These are phyloP conservation scores for Pistacia atlantica DNA, from an alignment of 345 rosid species.

Conservation along the genomic window DNA sequence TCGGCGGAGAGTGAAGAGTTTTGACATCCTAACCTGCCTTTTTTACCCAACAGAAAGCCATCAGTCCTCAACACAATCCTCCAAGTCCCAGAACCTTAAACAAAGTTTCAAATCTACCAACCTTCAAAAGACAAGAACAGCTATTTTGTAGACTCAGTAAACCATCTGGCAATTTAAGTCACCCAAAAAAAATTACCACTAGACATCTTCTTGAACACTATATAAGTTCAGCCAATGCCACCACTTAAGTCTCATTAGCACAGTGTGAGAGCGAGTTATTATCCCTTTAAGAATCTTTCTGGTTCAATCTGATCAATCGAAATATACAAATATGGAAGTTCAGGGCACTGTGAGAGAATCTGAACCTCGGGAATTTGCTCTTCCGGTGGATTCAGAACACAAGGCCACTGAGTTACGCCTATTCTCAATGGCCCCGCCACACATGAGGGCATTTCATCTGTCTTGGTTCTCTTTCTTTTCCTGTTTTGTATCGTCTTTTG, in stretches of 20 bases:
- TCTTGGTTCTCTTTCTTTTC: slow-evolving; percentile 87
- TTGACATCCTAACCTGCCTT: neutral
- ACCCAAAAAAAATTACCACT: neutral
- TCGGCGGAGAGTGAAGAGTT: slow-evolving; percentile 24
- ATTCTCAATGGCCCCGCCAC: slow-evolving; percentile 71
- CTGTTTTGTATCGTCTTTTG: slow-evolving; percentile 85
- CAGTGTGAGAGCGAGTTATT: neutral
- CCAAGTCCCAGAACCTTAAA: slow-evolving; percentile 20
- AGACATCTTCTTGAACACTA: neutral
- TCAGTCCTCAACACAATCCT: slow-evolving; percentile 10
- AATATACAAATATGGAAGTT: slow-evolving; percentile 21
- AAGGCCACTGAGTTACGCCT: slow-evolving; percentile 72
- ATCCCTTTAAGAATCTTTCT: neutral
- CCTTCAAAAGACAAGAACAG: neutral
- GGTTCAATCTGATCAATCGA: neutral
- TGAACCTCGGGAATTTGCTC: slow-evolving; percentile 44
- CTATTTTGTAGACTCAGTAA: neutral
- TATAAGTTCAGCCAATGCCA: neutral
- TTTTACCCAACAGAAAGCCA: slow-evolving; percentile 8
- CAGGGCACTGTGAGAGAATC: slow-evolving; percentile 12
- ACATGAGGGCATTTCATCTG: slow-evolving; percentile 87
- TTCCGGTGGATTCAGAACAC: slow-evolving; percentile 83
- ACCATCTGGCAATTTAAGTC: neutral
- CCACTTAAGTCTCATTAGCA: neutral
- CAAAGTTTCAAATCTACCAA: neutral